Percentiles rank a stretch among this genome's conserved stretches.
Conservation (phyloP, 306 rosid genomes). For the Quercus rubra region DNA sequence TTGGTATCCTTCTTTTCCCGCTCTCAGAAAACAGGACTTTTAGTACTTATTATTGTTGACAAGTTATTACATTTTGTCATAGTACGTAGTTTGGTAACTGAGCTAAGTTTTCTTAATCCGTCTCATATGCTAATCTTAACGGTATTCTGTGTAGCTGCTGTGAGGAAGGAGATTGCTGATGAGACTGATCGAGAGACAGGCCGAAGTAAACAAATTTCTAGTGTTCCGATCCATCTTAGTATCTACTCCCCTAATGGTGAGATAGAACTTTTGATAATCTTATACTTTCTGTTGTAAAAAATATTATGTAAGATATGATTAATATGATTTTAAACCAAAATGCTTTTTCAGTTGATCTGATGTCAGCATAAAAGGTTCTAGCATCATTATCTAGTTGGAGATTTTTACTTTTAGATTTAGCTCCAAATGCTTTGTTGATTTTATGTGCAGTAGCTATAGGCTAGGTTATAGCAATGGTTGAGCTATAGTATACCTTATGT, state of each 20-base stretch:
- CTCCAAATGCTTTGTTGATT: background rate
- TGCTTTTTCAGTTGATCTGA: background rate
- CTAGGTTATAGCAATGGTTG: background rate
- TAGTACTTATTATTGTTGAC: background rate
- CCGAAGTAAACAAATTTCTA: conserved; percentile 20
- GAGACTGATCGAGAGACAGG: conserved; percentile 98
- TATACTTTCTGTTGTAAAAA: background rate
- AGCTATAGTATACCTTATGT: background rate
- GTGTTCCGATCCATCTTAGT: conserved; percentile 77
- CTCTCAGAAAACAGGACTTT: background rate
- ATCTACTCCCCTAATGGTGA: conserved; percentile 84
- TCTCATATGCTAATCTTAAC: background rate
- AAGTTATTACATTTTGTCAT: background rate
- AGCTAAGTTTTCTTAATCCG: background rate
- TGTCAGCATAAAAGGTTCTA: background rate
- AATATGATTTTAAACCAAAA: conserved; percentile 37
- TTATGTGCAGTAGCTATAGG: background rate
- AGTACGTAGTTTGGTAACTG: background rate
- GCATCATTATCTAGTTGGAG: background rate
- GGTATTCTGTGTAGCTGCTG: conserved; percentile 20
- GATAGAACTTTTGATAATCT: conserved; percentile 15
- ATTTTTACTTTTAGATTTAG: background rate
- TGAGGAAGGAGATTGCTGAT: conserved; percentile 86
- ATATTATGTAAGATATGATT: conserved; percentile 35
- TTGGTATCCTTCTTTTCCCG: conserved; percentile 40